These are phyloP conservation scores for Eudorina sp. DNA, from an alignment of 139 green algal genomes.

Conservation along the genomic window DNA sequence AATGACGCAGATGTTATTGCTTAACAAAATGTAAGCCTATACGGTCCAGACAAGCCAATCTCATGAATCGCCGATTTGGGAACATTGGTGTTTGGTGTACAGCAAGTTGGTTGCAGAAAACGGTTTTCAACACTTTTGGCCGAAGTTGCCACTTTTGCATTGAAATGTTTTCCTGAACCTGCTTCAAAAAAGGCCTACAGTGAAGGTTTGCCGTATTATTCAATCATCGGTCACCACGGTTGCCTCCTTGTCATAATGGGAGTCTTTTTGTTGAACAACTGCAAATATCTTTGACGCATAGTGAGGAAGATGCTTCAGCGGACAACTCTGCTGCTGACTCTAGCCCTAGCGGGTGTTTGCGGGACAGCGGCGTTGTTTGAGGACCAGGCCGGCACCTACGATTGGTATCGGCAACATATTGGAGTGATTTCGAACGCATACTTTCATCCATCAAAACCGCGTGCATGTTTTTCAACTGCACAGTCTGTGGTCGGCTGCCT, in stretches of 20 bases:
- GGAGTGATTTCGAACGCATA: constrained; percentile 59
- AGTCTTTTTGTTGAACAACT: neutral
- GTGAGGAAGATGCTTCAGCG: too few relatives aligned
- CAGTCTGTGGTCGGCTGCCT: constrained; percentile 71
- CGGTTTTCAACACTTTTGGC: too few relatives aligned
- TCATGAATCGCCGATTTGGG: too few relatives aligned
- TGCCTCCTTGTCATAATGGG: neutral
- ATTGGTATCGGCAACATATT: constrained; percentile 84
- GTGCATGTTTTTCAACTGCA: constrained; percentile 66
- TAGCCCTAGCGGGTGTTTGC: neutral
- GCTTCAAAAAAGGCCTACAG: neutral
- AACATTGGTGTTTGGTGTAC: too few relatives aligned
- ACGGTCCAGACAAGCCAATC: too few relatives aligned
- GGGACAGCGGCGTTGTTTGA: constrained; percentile 64
- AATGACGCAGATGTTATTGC: too few relatives aligned
- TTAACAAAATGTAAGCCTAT: too few relatives aligned
- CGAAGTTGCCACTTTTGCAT: too few relatives aligned
- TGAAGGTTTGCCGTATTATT: neutral
- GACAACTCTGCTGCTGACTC: neutral
- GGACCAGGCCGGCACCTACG: constrained; percentile 79
- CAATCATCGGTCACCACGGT: neutral
- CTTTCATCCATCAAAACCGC: constrained; percentile 57
- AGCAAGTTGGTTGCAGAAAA: too few relatives aligned
- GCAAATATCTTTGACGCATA: neutral
- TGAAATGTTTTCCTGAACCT: too few relatives aligned